Evolutionary conservation across 208 protist species (phyloP), one percentile per base, ranked within the genome.

Genomic region (Phytomonas sp.): DNA sequence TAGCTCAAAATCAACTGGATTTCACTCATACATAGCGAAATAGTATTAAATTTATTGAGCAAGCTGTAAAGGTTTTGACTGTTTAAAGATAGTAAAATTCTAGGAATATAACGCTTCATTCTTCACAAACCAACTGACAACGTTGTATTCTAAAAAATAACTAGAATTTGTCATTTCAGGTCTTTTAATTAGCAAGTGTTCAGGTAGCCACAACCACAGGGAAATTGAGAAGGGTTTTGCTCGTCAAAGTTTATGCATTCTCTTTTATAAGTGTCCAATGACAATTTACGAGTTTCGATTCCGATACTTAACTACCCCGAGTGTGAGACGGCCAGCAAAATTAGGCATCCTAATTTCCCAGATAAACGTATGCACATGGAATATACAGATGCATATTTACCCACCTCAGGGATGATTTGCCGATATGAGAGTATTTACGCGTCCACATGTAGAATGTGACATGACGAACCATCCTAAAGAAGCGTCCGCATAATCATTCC

Each of bases 401-500:
- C 20, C 20, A 56, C 46, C 6, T 56, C 46, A 56, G 46, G 4
- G 6, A 56, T 56, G 9, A 56, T 23, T 26, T 56, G 13, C 20
- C 46, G 2, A 56, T 26, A 26, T 56, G 20, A 56, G 23, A 20
- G 5, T 56, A 56, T 56, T 56, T 23, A 56, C 1, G 46, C 26
- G 26, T 56, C 17, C 6, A 17, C 46, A 26, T 26, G 20, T 56
- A 17, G 8, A 56, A 26, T 56, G 11, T 23, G 6, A 56, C 20
- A 23, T 26, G 46, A 26, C 11, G 9, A 11, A 26, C 8, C 46
- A 56, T 56, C 6, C 5, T 26, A 56, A 56, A 29, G 83, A 92
- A 6, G 74, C 62, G 71, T 88, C 91, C 20, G 80, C 88, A 74
- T 88, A 96, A 76, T 86, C 89, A 74, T 88, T 74, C 74, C 88